Evolutionary conservation across 2,329 filamentous ascomycete species (phyloP), one percentile per base, ranked within the genome.

Genomic region (Septoria linicola): DNA sequence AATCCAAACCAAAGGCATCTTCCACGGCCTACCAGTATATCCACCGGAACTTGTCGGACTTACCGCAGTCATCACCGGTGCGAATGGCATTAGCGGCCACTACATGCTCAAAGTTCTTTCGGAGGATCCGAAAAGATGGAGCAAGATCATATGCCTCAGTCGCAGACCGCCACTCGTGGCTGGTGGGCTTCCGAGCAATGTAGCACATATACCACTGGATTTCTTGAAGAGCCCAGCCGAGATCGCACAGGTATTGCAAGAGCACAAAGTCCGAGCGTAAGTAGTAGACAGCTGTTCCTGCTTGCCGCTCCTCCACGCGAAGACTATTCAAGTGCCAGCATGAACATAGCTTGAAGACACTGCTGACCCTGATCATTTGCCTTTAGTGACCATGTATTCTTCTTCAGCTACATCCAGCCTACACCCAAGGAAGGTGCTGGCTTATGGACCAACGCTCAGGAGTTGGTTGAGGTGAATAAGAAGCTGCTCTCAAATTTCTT

Each of bases 351-450:
- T n/a, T n/a, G n/a, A n/a, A n/a, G n/a, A n/a, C 23, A 27, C 10
- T 27, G 23, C 23, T 27, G 23, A 27, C 23, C 23, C 10, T 5
- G 5, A 10, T 5, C 23, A 27, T 27, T 27, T 27, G 23, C 23
- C 23, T 10, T 27, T 27, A 27, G 23, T 27, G 73, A 74, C 53
- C 72, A 80, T 56, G 66, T 78, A 16, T 80, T 80, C 64, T 81
- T 79, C 67, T 80, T 75, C 52, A 76, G 76, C 1, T 80, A 80
- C 66, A 68, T 79, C n/a, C 78, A 80, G 54, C 72, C 72, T 0
- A 64, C 70, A 23, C 76, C 76, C 1, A 75, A 75, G 49, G 65
- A 69, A 13, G 73, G 73, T 2, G 65, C 66, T 11, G 66, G 69
- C 1, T 60, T 77, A 8, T 80, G 77, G 76, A 73, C 71, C 17